Evolutionary conservation across 2,329 filamentous ascomycete genomes (phyloP).

Genomic region (Lasiodiplodia hormozganensis): DNA sequence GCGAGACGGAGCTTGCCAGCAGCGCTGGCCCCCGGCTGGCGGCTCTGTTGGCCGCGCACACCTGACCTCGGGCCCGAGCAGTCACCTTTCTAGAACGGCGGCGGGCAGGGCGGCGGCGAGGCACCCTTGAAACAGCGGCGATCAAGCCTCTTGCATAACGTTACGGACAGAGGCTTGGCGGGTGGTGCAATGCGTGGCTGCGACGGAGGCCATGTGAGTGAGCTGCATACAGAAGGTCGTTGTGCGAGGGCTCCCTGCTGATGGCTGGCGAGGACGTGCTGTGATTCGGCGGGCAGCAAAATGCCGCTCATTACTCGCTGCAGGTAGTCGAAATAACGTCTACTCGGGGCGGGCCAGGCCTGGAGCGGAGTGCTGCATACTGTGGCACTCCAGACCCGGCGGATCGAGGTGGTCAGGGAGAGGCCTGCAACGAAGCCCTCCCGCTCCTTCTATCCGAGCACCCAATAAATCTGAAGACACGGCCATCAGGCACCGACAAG

Average conservation of each 20-base stretch:
- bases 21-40: slow-evolving; percentile 14
- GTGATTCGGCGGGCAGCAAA: slow-evolving; percentile 26
- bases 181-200: slow-evolving; percentile 26
- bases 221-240: slow-evolving; percentile 29
- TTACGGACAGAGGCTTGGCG: slow-evolving; percentile 11
- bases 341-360: slow-evolving; percentile 29
- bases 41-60: neutral
- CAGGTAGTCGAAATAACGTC: slow-evolving; percentile 31
- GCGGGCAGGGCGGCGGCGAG: slow-evolving; percentile 14
- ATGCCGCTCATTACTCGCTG: slow-evolving; percentile 27
- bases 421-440: slow-evolving; percentile 22
- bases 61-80: neutral
- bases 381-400: slow-evolving; percentile 26
- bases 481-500: slow-evolving; percentile 14
- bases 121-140: slow-evolving; percentile 25
- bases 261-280: slow-evolving; percentile 1
- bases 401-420: slow-evolving; percentile 22
- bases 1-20: slow-evolving; percentile 12
- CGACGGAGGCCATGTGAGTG: slow-evolving; percentile 29
- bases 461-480: slow-evolving; percentile 18
- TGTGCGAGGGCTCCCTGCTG: slow-evolving; percentile 25
- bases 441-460: slow-evolving; percentile 26
- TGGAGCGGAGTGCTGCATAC: slow-evolving; percentile 24
- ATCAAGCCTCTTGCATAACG: slow-evolving; percentile 28
- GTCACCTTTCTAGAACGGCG: slow-evolving; percentile 20